A percentile compares a stretch with the other conserved stretches of the same genome.
Conservation (phyloP, 2,329 filamentous ascomycete genomes). For the Hansfordia pulvinata region DNA sequence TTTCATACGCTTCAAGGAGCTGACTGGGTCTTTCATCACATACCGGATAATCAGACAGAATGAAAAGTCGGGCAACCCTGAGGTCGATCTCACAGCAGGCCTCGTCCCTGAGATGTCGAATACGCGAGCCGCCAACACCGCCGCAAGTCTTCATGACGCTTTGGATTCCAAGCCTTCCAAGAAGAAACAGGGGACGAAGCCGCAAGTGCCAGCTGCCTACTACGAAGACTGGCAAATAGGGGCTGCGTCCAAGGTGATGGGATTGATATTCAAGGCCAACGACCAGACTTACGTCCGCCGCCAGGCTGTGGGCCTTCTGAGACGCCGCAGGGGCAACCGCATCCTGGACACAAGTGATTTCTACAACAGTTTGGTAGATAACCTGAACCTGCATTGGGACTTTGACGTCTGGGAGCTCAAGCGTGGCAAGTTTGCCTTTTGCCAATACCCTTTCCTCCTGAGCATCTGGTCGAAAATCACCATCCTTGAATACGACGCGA, state of each 20-base stretch:
- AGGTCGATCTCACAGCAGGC: constrained; percentile 47
- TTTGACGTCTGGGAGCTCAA: constrained; percentile 80
- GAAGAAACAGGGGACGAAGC: constrained; percentile 41
- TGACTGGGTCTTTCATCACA: constrained; percentile 66
- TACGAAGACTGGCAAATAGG: constrained; percentile 83
- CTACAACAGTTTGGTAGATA: constrained; percentile 77
- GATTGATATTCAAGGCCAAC: constrained; percentile 72
- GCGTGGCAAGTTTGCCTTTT: constrained; percentile 68
- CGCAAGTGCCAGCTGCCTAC: constrained; percentile 43
- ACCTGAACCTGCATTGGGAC: constrained; percentile 71
- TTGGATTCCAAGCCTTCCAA: constrained; percentile 41
- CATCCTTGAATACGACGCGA: constrained; percentile 78
- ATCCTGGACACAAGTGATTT: constrained; percentile 72
- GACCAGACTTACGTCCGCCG: constrained; percentile 31
- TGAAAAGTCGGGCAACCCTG: constrained; percentile 47
- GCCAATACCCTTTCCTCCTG: constrained; percentile 82
- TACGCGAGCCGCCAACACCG: constrained; percentile 42
- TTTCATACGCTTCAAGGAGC: constrained; percentile 62
- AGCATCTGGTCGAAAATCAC: constrained; percentile 89
- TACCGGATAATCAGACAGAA: constrained; percentile 64
- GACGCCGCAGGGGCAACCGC: constrained; percentile 38
- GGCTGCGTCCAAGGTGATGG: constrained; percentile 67
- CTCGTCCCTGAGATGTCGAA: constrained; percentile 62
- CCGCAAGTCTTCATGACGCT: constrained; percentile 66
- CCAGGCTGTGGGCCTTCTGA: constrained; percentile 14